Conservation (phyloP, 352 stramenopile genomes). For the Globisporangium solare region DNA sequence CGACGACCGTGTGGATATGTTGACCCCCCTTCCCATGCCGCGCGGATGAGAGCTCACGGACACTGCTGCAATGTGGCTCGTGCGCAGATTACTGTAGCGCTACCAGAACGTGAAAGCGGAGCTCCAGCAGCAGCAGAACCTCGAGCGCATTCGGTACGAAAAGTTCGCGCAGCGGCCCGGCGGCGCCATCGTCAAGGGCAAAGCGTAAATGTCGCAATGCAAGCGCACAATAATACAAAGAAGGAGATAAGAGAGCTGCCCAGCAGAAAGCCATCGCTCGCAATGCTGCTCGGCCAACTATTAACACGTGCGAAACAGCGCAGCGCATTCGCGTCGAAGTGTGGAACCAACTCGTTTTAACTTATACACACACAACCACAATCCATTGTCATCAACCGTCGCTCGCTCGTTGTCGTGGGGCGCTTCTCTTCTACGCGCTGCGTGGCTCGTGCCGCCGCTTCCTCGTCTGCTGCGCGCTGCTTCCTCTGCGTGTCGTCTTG, state of each 20-base stretch:
- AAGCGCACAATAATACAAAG: neutral
- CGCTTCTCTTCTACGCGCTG: no score
- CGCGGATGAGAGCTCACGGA: neutral
- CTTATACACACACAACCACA: no score
- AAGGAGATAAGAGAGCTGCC: neutral
- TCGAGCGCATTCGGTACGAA: constrained; percentile 88
- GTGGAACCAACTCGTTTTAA: no score
- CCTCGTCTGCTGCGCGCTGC: neutral
- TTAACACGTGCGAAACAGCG: no score
- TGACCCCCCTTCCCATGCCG: neutral
- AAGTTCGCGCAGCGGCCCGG: constrained; percentile 58
- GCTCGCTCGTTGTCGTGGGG: no score
- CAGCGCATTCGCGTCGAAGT: no score
- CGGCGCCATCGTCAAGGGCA: constrained; percentile 11
- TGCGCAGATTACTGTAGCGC: constrained; percentile 74
- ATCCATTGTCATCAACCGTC: no score
- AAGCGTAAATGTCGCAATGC: constrained; percentile 11
- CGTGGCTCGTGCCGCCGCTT: neutral
- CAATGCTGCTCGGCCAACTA: no score
- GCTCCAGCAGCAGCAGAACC: constrained; percentile 92
- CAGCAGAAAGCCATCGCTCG: no score
- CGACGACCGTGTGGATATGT: neutral
- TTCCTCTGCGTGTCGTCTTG: neutral
- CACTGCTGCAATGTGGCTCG: neutral
- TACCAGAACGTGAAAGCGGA: constrained; percentile 96